These are phyloP conservation scores for Bipolaris oryzae DNA, from an alignment of 2,329 filamentous ascomycete genomes.

Conservation along the genomic window DNA sequence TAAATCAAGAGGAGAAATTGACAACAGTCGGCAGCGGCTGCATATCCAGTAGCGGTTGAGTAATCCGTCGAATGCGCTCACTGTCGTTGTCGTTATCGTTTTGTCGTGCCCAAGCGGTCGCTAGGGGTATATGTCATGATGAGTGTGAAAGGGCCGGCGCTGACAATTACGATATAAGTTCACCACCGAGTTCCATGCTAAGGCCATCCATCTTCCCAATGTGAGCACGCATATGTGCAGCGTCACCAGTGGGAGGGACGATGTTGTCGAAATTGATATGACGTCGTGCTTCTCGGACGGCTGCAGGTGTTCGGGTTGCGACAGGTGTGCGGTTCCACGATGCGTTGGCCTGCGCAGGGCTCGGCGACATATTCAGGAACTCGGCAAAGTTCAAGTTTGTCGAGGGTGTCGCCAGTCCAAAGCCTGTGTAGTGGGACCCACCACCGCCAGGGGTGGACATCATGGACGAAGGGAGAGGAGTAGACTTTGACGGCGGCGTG, in stretches of 20 bases:
- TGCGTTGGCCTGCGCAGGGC: constrained; percentile 76
- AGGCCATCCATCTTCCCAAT: constrained; percentile 59
- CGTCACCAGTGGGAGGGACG: constrained; percentile 60
- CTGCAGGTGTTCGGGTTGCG: constrained; percentile 70
- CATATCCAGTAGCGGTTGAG: constrained; percentile 9
- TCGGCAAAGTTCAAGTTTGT: constrained; percentile 93
- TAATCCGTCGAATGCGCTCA: constrained; percentile 13
- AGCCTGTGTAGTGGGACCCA: constrained; percentile 60
- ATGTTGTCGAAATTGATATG: constrained; percentile 82
- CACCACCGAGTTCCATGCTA: constrained; percentile 70
- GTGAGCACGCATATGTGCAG: constrained; percentile 45
- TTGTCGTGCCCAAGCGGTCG: constrained; percentile 27
- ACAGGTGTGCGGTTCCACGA: constrained; percentile 71
- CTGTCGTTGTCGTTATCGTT: constrained; percentile 28
- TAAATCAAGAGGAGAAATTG: constrained; percentile 15
- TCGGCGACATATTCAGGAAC: constrained; percentile 96
- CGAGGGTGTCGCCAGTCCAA: constrained; percentile 75
- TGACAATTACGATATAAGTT: constrained; percentile 58
- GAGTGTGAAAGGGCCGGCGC: constrained; percentile 16
- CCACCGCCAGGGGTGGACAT: constrained; percentile 83
- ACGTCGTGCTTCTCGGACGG: constrained; percentile 71
- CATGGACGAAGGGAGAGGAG: constrained; percentile 78
- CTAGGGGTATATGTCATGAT: constrained; percentile 10
- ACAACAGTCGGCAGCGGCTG: neutral
- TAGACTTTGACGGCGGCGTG: constrained; percentile 60